These are phyloP conservation scores for Dothideomycetidae sp. DNA, from an alignment of 2,329 filamentous ascomycete species.

Conservation along the genomic window DNA sequence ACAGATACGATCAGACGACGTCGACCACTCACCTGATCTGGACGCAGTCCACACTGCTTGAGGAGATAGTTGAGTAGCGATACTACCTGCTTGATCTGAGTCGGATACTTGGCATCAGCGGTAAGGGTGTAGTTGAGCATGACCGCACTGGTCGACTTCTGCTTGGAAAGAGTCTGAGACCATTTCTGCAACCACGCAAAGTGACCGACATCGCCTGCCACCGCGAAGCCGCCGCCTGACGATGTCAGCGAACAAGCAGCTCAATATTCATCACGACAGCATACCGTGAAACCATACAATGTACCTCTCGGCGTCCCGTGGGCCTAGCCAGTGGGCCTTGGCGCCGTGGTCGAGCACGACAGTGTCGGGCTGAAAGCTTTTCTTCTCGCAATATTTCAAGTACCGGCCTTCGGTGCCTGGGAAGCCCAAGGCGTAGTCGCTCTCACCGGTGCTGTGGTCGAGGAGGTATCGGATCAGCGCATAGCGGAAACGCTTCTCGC, in stretches of 20 bases:
- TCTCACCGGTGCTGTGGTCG: slow-evolving; percentile 17
- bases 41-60: slow-evolving; percentile 22
- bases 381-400: slow-evolving; percentile 22
- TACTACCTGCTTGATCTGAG: slow-evolving; percentile 34
- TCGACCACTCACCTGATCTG: slow-evolving; percentile 22
- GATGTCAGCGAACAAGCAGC: not conserved
- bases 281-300: slow-evolving; percentile 35
- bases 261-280: slow-evolving; percentile 12
- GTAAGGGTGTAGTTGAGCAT: slow-evolving; percentile 46
- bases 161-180: slow-evolving; percentile 25
- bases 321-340: slow-evolving; percentile 35
- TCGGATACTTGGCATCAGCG: slow-evolving; percentile 32
- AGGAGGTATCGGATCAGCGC: slow-evolving; percentile 2
- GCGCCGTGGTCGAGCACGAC: slow-evolving; percentile 28
- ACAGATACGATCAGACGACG: slow-evolving; percentile 12
- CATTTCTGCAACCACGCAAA: slow-evolving; percentile 35
- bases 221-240: slow-evolving; percentile 41
- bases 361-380: slow-evolving; percentile 25
- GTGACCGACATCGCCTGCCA: slow-evolving; percentile 34
- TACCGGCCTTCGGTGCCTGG: slow-evolving; percentile 23
- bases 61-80: slow-evolving; percentile 31
- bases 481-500: slow-evolving; percentile 5
- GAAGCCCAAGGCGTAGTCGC: slow-evolving; percentile 13
- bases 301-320: slow-evolving; percentile 24
- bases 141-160: slow-evolving; percentile 32